Base-by-base conservation (phyloP, 495 filamentous ascomycete genomes). In the Penicillium fimorum region DNA sequence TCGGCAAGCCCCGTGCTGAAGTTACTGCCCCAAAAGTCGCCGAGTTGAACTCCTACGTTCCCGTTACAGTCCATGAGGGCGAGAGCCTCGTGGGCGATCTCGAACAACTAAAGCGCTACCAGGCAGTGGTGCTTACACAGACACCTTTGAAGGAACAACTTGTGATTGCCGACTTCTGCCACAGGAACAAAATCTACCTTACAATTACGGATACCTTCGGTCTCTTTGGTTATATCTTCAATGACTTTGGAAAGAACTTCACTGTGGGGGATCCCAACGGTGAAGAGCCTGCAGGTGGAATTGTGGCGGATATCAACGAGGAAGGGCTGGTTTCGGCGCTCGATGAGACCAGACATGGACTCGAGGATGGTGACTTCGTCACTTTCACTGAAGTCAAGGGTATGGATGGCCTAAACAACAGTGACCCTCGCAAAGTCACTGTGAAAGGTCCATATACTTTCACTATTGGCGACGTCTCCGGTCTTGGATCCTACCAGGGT, bases 361-460 rank as follows among this genome's bases (percentile, higher is more conserved):
- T 99, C 29, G 90, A 96, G 70, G 94, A 97, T 80, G 95, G 94
- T 6, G 95, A 99, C 64, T 94, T 85, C 67, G 92, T 99, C 50
- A 96, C 90, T 4, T 99, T 99, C 66, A 86, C 86, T 4, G 95
- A 97, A 73, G 72, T 99, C 44, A 83, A 91, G 73, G 94, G 94
- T 25, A 96, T 97, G 91, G 93, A 96, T 53, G 86, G 71, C 17
- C 72, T 97, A 49, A 98, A 97, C 68, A 80, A 83, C 64, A 82
- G 82, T 44, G 87, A 87, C 50, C 92, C 92, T 35, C 85, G 87
- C 53, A 95, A 96, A 74, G 76, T 99, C 40, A 92, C 87, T 7
- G 93, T 96, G 25, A 97, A 96, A 74, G 94, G 83, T 53, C 95
- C 95, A 4, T 97, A 97, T 68, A 95, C 94, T 10, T 99, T 99